Conservation (phyloP, 2,329 filamentous ascomycete species). For the Massarina eburnea region DNA sequence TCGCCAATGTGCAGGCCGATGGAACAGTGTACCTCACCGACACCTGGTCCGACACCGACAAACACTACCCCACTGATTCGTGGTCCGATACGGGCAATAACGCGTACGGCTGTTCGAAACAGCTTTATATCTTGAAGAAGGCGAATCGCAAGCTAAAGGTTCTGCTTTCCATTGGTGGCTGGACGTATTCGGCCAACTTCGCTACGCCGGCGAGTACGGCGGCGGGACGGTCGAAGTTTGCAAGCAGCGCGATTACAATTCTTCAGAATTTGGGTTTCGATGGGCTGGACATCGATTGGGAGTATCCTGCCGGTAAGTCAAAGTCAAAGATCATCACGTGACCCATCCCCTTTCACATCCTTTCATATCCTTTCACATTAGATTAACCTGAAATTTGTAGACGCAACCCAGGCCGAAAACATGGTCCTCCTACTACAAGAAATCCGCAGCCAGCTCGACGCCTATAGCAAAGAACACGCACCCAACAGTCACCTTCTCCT, state of each 20-base stretch:
- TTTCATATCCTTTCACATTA: not conserved
- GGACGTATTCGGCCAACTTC: slow-evolving; percentile 44
- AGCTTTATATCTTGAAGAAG: slow-evolving; percentile 41
- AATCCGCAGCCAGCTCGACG: slow-evolving; percentile 40
- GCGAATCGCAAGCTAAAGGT: slow-evolving; percentile 40
- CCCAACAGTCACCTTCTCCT: slow-evolving; percentile 47
- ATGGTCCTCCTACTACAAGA: slow-evolving; percentile 36
- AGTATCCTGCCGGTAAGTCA: slow-evolving; percentile 29
- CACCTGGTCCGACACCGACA: slow-evolving; percentile 41
- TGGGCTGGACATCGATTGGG: slow-evolving; percentile 44
- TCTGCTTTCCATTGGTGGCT: slow-evolving; percentile 42
- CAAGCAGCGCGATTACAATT: slow-evolving; percentile 35
- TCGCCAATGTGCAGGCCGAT: slow-evolving; percentile 41
- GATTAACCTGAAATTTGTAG: no score
- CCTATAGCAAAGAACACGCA: slow-evolving; percentile 44
- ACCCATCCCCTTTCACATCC: not conserved
- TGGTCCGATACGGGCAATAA: slow-evolving; percentile 45
- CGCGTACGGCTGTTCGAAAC: slow-evolving; percentile 42
- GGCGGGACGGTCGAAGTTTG: slow-evolving; percentile 34
- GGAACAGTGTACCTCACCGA: slow-evolving; percentile 43
- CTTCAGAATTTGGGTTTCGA: slow-evolving; percentile 40
- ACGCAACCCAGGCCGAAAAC: slow-evolving; percentile 35
- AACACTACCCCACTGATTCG: slow-evolving; percentile 41
- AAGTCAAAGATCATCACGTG: not conserved
- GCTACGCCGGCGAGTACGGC: slow-evolving; percentile 33